Evolutionary conservation across 768 basidiomycete species (phyloP).

Genomic region (Dictyophora rubrovolvata): DNA sequence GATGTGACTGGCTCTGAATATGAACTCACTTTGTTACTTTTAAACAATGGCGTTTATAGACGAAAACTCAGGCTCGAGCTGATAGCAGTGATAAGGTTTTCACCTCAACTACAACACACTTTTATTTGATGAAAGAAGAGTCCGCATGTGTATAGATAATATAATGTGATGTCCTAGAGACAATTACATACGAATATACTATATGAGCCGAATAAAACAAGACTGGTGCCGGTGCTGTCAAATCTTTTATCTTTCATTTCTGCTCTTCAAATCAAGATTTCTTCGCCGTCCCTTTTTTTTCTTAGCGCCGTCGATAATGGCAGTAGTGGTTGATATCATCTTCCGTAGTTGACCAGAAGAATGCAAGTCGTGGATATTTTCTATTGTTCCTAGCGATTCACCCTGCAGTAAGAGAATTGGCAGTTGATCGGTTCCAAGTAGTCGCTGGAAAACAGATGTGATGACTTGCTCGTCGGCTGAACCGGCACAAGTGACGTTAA

Average conservation of each 20-base stretch:
- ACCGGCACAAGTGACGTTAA: neutral
- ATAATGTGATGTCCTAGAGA: too few relatives aligned
- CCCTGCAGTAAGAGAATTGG: conserved; percentile 67
- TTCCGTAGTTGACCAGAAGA: conserved; percentile 41
- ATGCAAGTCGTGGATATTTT: conserved; percentile 41
- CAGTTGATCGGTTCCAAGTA: conserved; percentile 44
- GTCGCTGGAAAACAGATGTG: conserved; percentile 47
- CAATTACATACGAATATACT: too few relatives aligned
- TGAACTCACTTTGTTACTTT: too few relatives aligned
- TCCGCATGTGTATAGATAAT: too few relatives aligned
- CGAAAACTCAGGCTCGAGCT: too few relatives aligned
- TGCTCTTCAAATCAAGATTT: neutral
- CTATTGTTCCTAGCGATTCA: conserved; percentile 39
- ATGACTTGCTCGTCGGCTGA: conserved; percentile 56
- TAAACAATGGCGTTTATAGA: too few relatives aligned
- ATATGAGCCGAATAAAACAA: too few relatives aligned
- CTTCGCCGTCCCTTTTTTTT: conserved; percentile 29
- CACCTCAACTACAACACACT: too few relatives aligned
- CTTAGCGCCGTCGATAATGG: conserved; percentile 41
- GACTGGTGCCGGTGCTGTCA: too few relatives aligned
- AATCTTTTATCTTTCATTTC: conserved; percentile 29
- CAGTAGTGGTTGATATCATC: conserved; percentile 46
- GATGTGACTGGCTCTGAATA: too few relatives aligned
- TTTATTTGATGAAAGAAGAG: too few relatives aligned
- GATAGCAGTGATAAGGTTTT: too few relatives aligned